Base-by-base conservation (phyloP, 1,284 basidiomycete genomes). In the Malassezia japonica region DNA sequence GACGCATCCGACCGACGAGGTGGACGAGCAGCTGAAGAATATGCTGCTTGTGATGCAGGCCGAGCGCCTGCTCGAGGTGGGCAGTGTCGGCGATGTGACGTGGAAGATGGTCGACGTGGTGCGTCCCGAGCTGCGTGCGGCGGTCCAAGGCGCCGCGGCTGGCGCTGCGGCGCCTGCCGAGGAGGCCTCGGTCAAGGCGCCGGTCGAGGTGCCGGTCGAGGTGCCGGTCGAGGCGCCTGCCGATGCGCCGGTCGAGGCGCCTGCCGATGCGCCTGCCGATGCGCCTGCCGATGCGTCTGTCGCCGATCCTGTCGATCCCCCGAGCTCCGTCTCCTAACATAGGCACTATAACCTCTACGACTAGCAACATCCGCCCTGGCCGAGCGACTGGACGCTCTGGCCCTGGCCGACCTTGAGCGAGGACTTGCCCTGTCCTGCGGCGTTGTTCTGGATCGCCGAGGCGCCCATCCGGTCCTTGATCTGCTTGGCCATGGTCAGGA, bases 1-100 rank as follows among this genome's bases (percentile, higher is more conserved):
- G 25, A 32, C 55, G 4, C 27, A 50, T 65, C 57, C 91, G 88
- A 83, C 85, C 67, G 92, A 99, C 73, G 90, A 91, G 0, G 80
- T 95, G 24, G 87, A 87, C 0, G 94, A 99, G 75, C 91, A 89
- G 6, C 79, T 98, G 61, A 98, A 98, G 76, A 98, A 98, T 72
- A 86, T 95, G 28, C 76, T 98, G 21, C 80, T 98, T 44, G 94
- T 98, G 37, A 92, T 98, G 89, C 83, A 91, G 67, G 86, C 88
- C 1, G 83, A 84, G 0, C 80, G 81, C 4, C 81, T 92, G 48
- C 80, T 96, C n/a, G 27, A 13, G 15, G 12, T 10, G 33, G 32
- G 13, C 3, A 33, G 25, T n/a, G 25, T 53, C 16, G 47, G 50
- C 45, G 45, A 43, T 35, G 39, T 38, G 28, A 53, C 51, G 31